phyloP scores from a whole-genome alignment of 306 rosid genomes.

The Albizia julibrissin region DNA sequence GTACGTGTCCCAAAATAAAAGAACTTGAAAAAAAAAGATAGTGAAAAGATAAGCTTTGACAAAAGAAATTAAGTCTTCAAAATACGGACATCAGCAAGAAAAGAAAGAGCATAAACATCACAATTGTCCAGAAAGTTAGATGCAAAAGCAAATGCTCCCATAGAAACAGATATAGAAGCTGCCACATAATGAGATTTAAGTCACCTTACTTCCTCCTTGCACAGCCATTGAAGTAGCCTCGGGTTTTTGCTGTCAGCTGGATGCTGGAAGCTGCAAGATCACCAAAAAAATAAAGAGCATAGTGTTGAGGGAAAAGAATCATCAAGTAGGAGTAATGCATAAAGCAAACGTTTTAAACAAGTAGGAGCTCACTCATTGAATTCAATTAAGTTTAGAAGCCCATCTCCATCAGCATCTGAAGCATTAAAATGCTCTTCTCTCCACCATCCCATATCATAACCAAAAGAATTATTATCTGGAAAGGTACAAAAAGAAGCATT shows the following conservation, averaged over 20 bases:
- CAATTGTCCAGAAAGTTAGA: background rate
- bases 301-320: constrained; percentile 20
- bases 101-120: background rate
- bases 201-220: constrained; percentile 95
- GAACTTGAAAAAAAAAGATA: background rate
- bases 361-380: constrained; percentile 85
- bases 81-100: background rate
- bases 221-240: constrained; percentile 81
- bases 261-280: constrained; percentile 72
- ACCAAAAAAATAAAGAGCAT: constrained; percentile 9
- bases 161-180: background rate
- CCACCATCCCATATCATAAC: constrained; percentile 99
- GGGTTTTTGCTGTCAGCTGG: constrained; percentile 90
- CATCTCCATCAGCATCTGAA: constrained; percentile 83
- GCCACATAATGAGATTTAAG: constrained; percentile 20
- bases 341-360: constrained; percentile 28
- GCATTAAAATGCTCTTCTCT: constrained; percentile 90
- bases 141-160: background rate
- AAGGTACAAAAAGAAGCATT: constrained; percentile 31
- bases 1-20: background rate
- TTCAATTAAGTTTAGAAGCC: constrained; percentile 76
- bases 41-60: background rate
- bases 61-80: background rate
- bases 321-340: background rate
- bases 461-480: constrained; percentile 71